These are phyloP conservation scores for cucumber (Cucumis sativus) DNA, from an alignment of 306 rosid genomes.

Conservation along the genomic window DNA sequence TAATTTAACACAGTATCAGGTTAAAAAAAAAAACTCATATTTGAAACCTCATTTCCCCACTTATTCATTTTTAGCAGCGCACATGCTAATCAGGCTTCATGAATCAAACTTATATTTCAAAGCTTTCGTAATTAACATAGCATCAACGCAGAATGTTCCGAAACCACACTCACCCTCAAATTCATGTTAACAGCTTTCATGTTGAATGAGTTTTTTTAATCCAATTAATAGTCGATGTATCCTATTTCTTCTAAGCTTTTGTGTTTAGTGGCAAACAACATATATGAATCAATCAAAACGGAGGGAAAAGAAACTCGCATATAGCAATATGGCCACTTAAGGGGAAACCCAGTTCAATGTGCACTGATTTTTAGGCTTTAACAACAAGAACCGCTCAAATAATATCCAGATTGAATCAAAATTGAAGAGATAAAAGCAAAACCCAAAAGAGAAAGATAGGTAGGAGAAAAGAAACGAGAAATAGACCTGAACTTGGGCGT, in stretches of 20 bases:
- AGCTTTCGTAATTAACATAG: not conserved
- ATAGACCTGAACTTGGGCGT: conserved; percentile 60
- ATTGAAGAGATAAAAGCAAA: not conserved
- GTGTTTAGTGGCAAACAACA: not conserved
- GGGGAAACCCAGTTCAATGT: not conserved
- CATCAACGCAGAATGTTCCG: not conserved
- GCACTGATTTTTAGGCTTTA: not conserved
- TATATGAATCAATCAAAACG: not conserved
- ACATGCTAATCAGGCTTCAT: not conserved
- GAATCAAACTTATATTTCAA: no score
- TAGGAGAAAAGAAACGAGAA: not conserved
- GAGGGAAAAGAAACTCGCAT: not conserved
- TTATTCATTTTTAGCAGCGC: not conserved
- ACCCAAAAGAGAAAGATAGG: not conserved
- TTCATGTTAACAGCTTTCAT: not conserved
- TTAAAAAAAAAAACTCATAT: not conserved
- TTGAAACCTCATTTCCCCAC: not conserved
- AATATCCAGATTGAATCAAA: not conserved
- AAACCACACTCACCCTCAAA: not conserved
- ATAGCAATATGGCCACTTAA: not conserved
- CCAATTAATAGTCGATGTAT: not conserved
- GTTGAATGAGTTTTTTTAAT: not conserved
- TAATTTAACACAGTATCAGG: not conserved
- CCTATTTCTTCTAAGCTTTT: not conserved
- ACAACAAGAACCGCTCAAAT: not conserved